Percentiles rank a stretch among this genome's conserved stretches.
Conservation (phyloP, 2,329 filamentous ascomycete genomes). For the Botrytis squamosa region DNA sequence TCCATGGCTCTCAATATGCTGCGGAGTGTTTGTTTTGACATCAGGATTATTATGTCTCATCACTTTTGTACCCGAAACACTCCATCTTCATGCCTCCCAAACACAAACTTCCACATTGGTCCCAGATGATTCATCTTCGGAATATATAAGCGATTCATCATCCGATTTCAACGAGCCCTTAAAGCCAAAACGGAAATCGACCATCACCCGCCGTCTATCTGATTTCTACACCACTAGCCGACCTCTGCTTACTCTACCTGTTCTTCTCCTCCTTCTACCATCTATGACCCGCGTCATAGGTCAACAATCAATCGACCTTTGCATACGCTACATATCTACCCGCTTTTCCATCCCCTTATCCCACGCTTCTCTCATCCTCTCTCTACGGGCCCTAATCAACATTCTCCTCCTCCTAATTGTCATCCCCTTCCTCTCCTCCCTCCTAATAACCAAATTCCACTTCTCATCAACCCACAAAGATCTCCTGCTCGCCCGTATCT, state of each 20-base stretch:
- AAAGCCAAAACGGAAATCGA: constrained; percentile 15
- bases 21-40: constrained; percentile 26
- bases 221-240: constrained; percentile 22
- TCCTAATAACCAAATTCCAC: constrained; percentile 25
- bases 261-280: constrained; percentile 37
- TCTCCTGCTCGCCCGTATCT: constrained; percentile 31
- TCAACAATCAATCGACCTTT: constrained; percentile 26
- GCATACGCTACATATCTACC: constrained; percentile 35
- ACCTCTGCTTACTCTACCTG: constrained; percentile 31
- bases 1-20: constrained; percentile 33
- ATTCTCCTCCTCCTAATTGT: constrained; percentile 32
- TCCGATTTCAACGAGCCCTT: neutral
- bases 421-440: constrained; percentile 30
- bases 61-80: constrained; percentile 38
- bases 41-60: constrained; percentile 29
- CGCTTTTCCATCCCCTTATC: constrained; percentile 34
- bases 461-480: constrained; percentile 32
- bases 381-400: constrained; percentile 33
- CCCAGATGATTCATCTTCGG: constrained; percentile 3
- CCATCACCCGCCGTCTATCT: constrained; percentile 22
- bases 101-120: neutral
- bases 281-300: constrained; percentile 30
- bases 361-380: constrained; percentile 33
- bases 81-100: constrained; percentile 29
- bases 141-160: constrained; percentile 14